Evolutionary conservation across 306 rosid genomes (phyloP).

Genomic region (Calophaca sinica): DNA sequence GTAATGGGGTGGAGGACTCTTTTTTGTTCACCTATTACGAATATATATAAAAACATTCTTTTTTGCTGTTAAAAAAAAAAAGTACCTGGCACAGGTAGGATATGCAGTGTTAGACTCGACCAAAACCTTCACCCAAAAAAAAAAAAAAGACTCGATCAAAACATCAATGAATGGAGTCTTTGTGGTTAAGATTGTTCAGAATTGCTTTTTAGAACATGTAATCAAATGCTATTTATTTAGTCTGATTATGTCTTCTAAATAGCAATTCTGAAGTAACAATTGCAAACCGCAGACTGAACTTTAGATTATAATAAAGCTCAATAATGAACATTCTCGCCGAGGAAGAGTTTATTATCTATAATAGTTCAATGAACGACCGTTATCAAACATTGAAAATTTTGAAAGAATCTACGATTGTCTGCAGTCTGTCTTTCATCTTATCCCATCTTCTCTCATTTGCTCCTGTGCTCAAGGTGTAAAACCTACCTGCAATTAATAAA

Average conservation of each 20-base stretch:
- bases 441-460: conserved; percentile 96
- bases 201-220: not conserved
- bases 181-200: not conserved
- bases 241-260: not conserved
- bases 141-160: not conserved
- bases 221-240: not conserved
- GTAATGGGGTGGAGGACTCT: no score
- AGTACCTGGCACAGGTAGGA: no score
- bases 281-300: not conserved
- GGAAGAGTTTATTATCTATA: conserved; percentile 46
- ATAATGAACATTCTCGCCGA: conserved; percentile 45
- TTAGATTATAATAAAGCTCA: conserved; percentile 25
- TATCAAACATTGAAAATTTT: conserved; percentile 64
- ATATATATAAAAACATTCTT: no score
- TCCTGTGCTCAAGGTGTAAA: conserved; percentile 89
- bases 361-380: not conserved
- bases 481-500: conserved; percentile 69
- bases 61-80: no score
- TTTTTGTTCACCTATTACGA: no score
- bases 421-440: conserved; percentile 91
- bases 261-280: conserved; percentile 1
- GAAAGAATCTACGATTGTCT: conserved; percentile 78
- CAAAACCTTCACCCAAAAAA: no score
- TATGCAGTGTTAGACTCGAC: no score
- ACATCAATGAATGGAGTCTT: not conserved